A percentile compares a stretch with the other conserved stretches of the same genome.
Evolutionary conservation across 345 rosid species (phyloP).

Genomic region (Geranium rotundifolium): DNA sequence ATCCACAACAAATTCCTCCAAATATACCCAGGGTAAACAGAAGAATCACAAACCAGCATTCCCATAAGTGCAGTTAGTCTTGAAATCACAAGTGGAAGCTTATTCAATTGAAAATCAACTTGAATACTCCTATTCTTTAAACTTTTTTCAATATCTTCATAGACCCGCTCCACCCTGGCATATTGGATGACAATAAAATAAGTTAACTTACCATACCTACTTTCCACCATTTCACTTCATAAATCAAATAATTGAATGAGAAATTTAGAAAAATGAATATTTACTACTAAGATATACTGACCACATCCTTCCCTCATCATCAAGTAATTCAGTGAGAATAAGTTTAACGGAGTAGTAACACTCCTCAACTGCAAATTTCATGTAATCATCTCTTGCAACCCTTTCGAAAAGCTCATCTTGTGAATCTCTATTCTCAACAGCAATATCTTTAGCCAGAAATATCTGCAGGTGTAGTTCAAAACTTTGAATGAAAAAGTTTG

Average conservation of each 20-base stretch:
- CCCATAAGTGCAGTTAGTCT: slow-evolving; percentile 76
- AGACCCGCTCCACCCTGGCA: slow-evolving; percentile 79
- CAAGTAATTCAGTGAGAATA: slow-evolving; percentile 66
- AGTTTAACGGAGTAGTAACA: slow-evolving; percentile 49
- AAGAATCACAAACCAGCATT: slow-evolving; percentile 49
- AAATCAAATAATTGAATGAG: neutral
- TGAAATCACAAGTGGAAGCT: slow-evolving; percentile 67
- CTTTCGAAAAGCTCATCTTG: slow-evolving; percentile 89
- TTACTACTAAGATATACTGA: slow-evolving; percentile 15
- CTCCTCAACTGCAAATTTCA: slow-evolving; percentile 95
- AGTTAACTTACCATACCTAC: neutral
- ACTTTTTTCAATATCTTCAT: slow-evolving; percentile 51
- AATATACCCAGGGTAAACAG: neutral
- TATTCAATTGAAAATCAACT: slow-evolving; percentile 52
- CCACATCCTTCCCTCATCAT: slow-evolving; percentile 90
- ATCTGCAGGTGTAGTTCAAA: slow-evolving; percentile 30
- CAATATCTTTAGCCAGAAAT: slow-evolving; percentile 83
- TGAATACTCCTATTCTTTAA: slow-evolving; percentile 35
- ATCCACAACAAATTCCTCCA: neutral
- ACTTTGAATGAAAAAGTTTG: too few relatives aligned
- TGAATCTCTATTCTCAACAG: slow-evolving; percentile 49
- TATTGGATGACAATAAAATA: neutral
- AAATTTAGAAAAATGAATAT: neutral
- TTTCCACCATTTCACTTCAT: neutral
- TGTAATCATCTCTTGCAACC: slow-evolving; percentile 73